Percentiles rank a stretch among this genome's conserved stretches.
These are phyloP conservation scores for Sideroxylon spinosum DNA, from an alignment of 179 eudicot genomes.

Conservation along the genomic window DNA sequence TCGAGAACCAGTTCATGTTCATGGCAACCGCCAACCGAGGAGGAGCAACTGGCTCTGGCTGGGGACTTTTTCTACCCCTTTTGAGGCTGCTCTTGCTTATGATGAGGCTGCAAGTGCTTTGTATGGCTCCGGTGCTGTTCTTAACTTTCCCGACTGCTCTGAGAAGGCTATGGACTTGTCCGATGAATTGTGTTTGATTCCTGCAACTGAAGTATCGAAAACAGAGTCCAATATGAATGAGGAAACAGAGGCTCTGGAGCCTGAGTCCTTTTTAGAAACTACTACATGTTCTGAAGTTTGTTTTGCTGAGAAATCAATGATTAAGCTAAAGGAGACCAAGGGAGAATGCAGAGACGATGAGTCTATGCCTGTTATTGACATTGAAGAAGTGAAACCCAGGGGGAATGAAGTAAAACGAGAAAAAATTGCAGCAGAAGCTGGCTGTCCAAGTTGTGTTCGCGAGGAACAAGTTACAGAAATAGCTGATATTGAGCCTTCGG, in stretches of 20 bases:
- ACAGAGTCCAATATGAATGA: no score
- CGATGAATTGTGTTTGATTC: neutral
- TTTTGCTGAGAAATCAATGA: neutral
- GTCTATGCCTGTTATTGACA: neutral
- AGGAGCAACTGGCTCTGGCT: slow-evolving; percentile 46
- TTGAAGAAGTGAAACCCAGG: neutral
- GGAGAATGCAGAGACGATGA: no score
- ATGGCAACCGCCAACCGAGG: neutral
- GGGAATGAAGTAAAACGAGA: neutral
- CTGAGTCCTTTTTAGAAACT: neutral
- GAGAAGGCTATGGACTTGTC: neutral
- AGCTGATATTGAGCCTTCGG: neutral
- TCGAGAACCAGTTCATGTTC: slow-evolving; percentile 1
- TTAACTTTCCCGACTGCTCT: slow-evolving; percentile 34
- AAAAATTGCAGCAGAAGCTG: neutral
- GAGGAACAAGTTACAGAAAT: neutral
- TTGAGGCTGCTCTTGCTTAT: slow-evolving; percentile 56
- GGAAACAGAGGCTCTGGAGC: neutral
- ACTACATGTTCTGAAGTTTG: neutral
- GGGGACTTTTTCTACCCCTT: slow-evolving; percentile 45
- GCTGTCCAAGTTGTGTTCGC: neutral
- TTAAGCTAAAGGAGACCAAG: no score
- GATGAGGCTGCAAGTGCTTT: slow-evolving; percentile 54
- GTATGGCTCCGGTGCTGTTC: slow-evolving; percentile 52
- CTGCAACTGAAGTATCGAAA: no score